Evolutionary conservation across 192 early-diverging fungal species (phyloP).

Genomic region (Umbelopsis vinacea): DNA sequence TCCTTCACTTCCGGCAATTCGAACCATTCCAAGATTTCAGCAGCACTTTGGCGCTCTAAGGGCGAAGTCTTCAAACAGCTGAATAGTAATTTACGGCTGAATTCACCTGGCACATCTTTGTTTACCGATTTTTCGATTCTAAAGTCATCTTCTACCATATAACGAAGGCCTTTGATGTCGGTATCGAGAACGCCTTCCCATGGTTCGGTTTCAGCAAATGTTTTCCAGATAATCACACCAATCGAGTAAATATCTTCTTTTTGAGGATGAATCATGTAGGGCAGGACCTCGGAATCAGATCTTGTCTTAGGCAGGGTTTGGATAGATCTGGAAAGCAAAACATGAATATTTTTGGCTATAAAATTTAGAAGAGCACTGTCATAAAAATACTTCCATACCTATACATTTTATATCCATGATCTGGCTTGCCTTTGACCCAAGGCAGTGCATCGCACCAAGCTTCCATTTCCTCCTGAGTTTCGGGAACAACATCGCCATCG

Average conservation of each 20-base stretch:
- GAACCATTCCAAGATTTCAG: conserved; percentile 52
- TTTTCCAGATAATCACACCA: conserved; percentile 63
- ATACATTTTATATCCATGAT: conserved; percentile 64
- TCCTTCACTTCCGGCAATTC: conserved; percentile 41
- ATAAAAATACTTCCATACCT: conserved; percentile 27
- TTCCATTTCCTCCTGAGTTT: conserved; percentile 51
- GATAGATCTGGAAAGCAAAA: conserved; percentile 49
- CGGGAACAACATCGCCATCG: conserved; percentile 42
- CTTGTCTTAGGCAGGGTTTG: conserved; percentile 57
- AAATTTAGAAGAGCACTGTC: background rate
- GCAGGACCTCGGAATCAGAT: conserved; percentile 47
- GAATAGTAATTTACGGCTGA: conserved; percentile 48
- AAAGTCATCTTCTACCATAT: conserved; percentile 50
- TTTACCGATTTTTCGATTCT: conserved; percentile 57
- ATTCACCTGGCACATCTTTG: conserved; percentile 45
- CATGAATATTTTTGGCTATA: background rate
- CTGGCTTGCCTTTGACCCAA: conserved; percentile 54
- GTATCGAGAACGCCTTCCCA: conserved; percentile 65
- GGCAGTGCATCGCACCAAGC: conserved; percentile 45
- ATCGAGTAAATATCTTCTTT: conserved; percentile 62
- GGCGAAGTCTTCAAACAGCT: conserved; percentile 50
- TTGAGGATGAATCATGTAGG: conserved; percentile 50
- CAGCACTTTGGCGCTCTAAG: conserved; percentile 47
- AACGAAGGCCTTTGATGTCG: conserved; percentile 56
- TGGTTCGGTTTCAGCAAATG: conserved; percentile 62